Percentiles rank a stretch among this genome's conserved stretches.
Conservation (phyloP, 352 stramenopile genomes). For the Peronosclerospora sorghi region DNA sequence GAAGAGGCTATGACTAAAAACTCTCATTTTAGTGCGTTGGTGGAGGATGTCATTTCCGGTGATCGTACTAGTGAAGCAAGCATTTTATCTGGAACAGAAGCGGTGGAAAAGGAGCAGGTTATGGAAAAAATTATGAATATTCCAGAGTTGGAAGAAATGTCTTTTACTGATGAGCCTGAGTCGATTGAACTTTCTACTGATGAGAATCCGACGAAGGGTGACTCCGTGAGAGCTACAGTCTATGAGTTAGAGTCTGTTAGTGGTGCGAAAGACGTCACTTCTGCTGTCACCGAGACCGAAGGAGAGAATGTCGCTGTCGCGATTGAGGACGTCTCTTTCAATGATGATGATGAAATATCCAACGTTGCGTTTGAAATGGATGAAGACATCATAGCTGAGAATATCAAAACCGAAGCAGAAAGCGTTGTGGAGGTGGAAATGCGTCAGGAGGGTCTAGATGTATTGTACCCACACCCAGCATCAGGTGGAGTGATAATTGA, state of each 20-base stretch:
- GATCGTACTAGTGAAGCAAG: slow-evolving; percentile 2
- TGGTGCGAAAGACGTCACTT: neutral
- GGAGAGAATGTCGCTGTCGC: neutral
- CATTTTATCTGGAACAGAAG: neutral
- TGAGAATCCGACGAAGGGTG: neutral
- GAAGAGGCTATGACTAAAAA: neutral
- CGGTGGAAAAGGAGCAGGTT: neutral
- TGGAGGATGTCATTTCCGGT: neutral
- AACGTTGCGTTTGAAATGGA: neutral
- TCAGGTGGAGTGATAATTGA: neutral
- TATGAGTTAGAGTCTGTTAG: slow-evolving; percentile 2
- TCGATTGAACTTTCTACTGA: neutral
- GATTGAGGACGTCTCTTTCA: neutral
- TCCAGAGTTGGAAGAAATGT: neutral
- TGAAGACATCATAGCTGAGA: neutral
- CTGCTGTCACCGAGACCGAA: slow-evolving; percentile 1
- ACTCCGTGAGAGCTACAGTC: neutral
- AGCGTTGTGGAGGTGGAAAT: slow-evolving; percentile 15
- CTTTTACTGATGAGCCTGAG: neutral
- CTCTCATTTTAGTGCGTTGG: neutral
- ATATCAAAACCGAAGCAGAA: neutral
- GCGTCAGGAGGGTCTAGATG: slow-evolving; percentile 2
- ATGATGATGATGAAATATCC: neutral
- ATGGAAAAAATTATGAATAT: neutral
- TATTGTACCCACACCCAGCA: slow-evolving; percentile 4